A percentile compares a stretch with the other conserved stretches of the same genome.
Evolutionary conservation across 768 basidiomycete genomes (phyloP).

Genomic region (Psilocybe sp.): DNA sequence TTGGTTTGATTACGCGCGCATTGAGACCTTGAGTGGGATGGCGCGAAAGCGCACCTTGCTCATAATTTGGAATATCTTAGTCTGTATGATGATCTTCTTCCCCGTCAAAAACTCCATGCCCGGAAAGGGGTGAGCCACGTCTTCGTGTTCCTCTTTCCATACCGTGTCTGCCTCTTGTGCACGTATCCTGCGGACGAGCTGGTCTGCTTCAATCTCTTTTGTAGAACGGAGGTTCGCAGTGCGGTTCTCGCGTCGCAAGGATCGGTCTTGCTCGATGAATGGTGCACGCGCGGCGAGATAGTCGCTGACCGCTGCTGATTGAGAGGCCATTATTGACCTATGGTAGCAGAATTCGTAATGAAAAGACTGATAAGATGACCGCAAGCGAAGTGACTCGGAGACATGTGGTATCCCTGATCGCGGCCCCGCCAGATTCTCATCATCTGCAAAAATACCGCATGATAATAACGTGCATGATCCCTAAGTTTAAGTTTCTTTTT

Average conservation of each 20-base stretch:
- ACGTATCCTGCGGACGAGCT: slow-evolving; percentile 53
- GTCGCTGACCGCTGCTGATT: slow-evolving; percentile 14
- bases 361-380: too few relatives aligned
- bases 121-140: slow-evolving; percentile 62
- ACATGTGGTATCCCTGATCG: too few relatives aligned
- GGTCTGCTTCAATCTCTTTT: slow-evolving; percentile 53
- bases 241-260: slow-evolving; percentile 48
- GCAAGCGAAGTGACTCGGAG: too few relatives aligned
- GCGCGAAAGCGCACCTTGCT: slow-evolving; percentile 40
- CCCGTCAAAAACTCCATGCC: slow-evolving; percentile 80
- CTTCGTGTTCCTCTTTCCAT: slow-evolving; percentile 56
- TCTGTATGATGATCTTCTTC: slow-evolving; percentile 54
- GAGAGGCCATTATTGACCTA: neutral
- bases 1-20: neutral
- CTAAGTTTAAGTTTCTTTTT: too few relatives aligned
- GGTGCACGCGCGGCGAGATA: slow-evolving; percentile 31
- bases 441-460: too few relatives aligned
- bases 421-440: too few relatives aligned
- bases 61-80: slow-evolving; percentile 59
- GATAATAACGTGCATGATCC: too few relatives aligned
- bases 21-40: neutral
- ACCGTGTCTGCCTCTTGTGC: slow-evolving; percentile 49
- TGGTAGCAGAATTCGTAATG: too few relatives aligned
- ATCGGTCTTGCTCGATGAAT: slow-evolving; percentile 43
- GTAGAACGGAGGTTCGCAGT: slow-evolving; percentile 24